Conservation (phyloP, 768 basidiomycete species). For the Leccinum uliginosum region DNA sequence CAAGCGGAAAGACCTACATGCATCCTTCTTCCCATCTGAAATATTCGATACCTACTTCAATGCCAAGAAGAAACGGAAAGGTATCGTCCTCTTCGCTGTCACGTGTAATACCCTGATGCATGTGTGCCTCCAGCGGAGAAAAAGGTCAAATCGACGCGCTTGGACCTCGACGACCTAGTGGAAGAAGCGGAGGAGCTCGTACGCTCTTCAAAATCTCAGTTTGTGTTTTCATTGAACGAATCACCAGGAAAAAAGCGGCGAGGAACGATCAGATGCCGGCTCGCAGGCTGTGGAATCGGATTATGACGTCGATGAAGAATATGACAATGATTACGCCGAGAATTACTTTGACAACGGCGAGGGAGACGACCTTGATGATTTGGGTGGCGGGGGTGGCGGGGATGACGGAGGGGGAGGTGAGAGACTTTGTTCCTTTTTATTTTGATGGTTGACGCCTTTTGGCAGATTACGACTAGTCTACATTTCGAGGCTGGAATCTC, state of each 20-base stretch:
- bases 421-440: background rate
- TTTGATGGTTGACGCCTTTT: background rate
- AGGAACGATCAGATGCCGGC: constrained; percentile 63
- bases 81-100: constrained; percentile 14
- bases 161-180: constrained; percentile 65
- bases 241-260: constrained; percentile 61
- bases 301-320: constrained; percentile 87
- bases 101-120: background rate
- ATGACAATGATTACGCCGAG: constrained; percentile 87
- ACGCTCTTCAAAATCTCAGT: constrained; percentile 1
- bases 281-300: constrained; percentile 66
- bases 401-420: constrained; percentile 55
- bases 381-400: constrained; percentile 64
- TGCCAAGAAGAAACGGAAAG: constrained; percentile 60
- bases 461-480: constrained; percentile 27
- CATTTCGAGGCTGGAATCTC: background rate
- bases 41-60: constrained; percentile 81
- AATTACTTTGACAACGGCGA: constrained; percentile 93
- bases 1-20: constrained; percentile 65
- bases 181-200: constrained; percentile 64
- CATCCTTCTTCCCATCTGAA: constrained; percentile 72
- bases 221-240: background rate
- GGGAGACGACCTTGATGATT: constrained; percentile 72
- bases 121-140: constrained; percentile 21
- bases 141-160: constrained; percentile 35